Evolutionary conservation across 805 yeast species (phyloP), one percentile per base, ranked within the genome.

Genomic region (Isabelozyma rhagii): DNA sequence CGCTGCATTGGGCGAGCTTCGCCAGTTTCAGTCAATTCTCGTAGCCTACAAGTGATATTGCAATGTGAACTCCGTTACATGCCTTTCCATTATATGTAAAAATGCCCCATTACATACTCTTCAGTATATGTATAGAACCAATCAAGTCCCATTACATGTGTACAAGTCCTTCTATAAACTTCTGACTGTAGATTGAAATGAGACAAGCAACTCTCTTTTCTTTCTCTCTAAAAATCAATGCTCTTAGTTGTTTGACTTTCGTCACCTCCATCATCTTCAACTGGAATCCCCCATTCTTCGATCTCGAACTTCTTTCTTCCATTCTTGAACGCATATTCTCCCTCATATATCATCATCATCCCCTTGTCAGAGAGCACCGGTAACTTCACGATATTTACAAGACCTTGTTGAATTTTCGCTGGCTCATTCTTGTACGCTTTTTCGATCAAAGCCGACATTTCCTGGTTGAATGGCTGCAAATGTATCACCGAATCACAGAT

Each of bases 251-350:
- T 68, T 47, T 65, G 62, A 38, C 60, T 39, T 25, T 47, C 50
- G 27, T 50, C 48, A 17, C 71, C 79, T 11, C 59, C 85, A n/a
- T 77, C 87, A 50, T 87, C 96, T 50, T 91, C 97, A 2, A 93
- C 96, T 0, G 99, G 98, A 46, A 94, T 94, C n/a, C 96, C 89
- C 96, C 97, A 94, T 60, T 85, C 89, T 56, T 89, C 93, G 47
- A 94, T 85, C 60, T 89, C 97, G 62, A 93, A 90, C 58, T 80
- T 83, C 65, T 83, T 82, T 54, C 87, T 79, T 11, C 97, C 93
- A 55, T 90, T 89, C 61, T 85, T 84, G 70, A 92, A 93, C 5
- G 96, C 90, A 65, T 81, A 85, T 67, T 92, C 97, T 51, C 87
- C 85, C 50, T 76, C 75, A 49, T 83, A 80, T 1, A 82, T 79